Evolutionary conservation across 1,284 basidiomycete genomes (phyloP).

Genomic region (Phylloporus sp.): DNA sequence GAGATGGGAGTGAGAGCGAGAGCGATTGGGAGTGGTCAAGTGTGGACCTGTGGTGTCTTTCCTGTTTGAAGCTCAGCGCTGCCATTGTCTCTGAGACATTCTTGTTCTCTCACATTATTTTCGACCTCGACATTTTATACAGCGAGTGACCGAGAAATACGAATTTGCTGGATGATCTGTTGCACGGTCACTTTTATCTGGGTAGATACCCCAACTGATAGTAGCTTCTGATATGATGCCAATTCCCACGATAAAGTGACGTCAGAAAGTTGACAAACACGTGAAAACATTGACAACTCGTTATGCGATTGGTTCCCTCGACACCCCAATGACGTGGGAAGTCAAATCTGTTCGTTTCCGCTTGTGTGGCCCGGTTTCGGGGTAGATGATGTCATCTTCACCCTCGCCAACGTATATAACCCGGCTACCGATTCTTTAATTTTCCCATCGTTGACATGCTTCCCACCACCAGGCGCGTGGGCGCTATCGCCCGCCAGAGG

Average conservation of each 20-base stretch:
- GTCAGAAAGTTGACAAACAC: constrained; percentile 19
- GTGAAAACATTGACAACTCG: background rate
- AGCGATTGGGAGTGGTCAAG: background rate
- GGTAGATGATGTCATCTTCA: constrained; percentile 37
- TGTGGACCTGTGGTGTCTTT: background rate
- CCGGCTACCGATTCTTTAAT: background rate
- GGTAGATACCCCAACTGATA: too few species aligned
- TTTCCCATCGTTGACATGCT: constrained; percentile 22
- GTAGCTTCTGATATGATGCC: too few species aligned
- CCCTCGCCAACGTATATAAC: constrained; percentile 21
- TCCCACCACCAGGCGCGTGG: constrained; percentile 34
- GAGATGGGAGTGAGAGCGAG: background rate
- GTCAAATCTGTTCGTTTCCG: background rate
- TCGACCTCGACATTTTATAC: too few species aligned
- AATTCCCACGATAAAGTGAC: too few species aligned
- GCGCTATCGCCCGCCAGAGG: constrained; percentile 51
- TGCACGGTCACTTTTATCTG: too few species aligned
- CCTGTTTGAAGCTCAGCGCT: background rate
- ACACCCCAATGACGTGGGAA: too few species aligned
- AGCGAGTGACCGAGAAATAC: too few species aligned
- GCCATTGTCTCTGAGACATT: background rate
- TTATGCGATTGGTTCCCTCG: too few species aligned
- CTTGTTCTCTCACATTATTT: background rate
- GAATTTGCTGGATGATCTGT: too few species aligned
- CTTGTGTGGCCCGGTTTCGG: constrained; percentile 1